Evolutionary conservation across 2,329 filamentous ascomycete species (phyloP).

Genomic region (Xylaria sp.): DNA sequence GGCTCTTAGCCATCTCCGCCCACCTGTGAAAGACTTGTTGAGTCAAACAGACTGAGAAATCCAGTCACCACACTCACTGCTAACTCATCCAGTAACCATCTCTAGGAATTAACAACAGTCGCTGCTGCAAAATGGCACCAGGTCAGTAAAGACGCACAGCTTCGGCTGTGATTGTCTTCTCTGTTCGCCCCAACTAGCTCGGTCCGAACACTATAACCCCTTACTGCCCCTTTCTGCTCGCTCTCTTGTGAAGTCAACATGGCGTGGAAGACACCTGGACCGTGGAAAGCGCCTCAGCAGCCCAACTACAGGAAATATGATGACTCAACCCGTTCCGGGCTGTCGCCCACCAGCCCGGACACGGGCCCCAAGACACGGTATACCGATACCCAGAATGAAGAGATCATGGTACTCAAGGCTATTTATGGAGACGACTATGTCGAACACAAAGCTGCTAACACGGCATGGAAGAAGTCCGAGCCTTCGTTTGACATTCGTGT

Average conservation of each 20-base stretch:
- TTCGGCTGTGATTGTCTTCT: conserved; percentile 61
- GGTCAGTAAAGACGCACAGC: conserved; percentile 62
- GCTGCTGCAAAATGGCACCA: conserved; percentile 56
- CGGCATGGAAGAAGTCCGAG: conserved; percentile 92
- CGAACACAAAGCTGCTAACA: conserved; percentile 74
- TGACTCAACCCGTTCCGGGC: conserved; percentile 64
- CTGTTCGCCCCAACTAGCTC: conserved; percentile 47
- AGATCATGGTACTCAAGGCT: conserved; percentile 84
- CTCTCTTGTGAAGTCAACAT: conserved; percentile 53
- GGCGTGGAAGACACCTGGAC: conserved; percentile 63
- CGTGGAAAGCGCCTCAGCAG: conserved; percentile 61
- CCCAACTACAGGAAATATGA: conserved; percentile 55
- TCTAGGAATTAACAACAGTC: conserved; percentile 20
- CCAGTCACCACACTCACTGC: conserved; percentile 20
- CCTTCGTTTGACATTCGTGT: conserved; percentile 84
- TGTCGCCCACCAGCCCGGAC: conserved; percentile 58
- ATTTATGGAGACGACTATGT: conserved; percentile 92
- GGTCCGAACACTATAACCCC: conserved; percentile 35
- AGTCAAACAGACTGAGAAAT: conserved; percentile 31
- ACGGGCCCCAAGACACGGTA: conserved; percentile 70
- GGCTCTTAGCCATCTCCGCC: conserved; percentile 17
- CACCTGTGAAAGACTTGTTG: conserved; percentile 24
- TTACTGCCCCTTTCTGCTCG: conserved; percentile 17
- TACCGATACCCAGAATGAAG: conserved; percentile 85
- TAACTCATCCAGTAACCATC: conserved; percentile 18